These are phyloP conservation scores for Mrakia blollopis DNA, from an alignment of 768 basidiomycete genomes.

Conservation along the genomic window DNA sequence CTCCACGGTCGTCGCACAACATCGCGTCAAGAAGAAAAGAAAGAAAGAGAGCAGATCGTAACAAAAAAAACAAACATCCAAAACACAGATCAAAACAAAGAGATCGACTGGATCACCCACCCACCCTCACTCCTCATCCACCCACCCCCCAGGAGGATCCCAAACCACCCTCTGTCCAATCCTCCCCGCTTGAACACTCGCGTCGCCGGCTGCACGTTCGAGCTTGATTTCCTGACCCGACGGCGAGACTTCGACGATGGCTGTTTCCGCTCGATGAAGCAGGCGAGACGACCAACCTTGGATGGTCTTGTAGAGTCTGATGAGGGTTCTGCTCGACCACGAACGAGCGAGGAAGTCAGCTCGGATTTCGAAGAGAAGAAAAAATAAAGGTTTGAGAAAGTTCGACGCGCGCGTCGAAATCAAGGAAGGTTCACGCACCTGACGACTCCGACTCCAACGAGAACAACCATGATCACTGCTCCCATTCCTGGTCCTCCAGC, in stretches of 20 bases:
- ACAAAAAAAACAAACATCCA: background rate
- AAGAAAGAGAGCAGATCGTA: no score
- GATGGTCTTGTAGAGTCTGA: conserved; percentile 8
- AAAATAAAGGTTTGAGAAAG: no score
- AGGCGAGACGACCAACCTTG: background rate
- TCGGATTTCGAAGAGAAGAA: no score
- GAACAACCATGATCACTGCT: conserved; percentile 8
- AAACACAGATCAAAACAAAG: background rate
- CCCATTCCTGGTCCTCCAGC: conserved; percentile 5
- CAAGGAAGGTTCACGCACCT: background rate
- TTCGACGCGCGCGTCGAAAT: background rate
- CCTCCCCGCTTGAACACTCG: background rate
- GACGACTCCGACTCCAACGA: conserved; percentile 6
- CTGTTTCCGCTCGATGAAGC: conserved; percentile 23
- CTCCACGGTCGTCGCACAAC: background rate
- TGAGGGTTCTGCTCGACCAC: background rate
- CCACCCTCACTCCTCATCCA: background rate
- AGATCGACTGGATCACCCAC: background rate
- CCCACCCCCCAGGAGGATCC: conserved; percentile 1
- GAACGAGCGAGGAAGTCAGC: no score
- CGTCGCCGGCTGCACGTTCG: background rate
- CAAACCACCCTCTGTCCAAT: background rate
- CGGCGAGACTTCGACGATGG: conserved; percentile 24
- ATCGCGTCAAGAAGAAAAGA: no score
- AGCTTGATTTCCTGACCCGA: background rate